Conservation (phyloP, 2,329 filamentous ascomycete species). For the Mollisiaceae sp. region DNA sequence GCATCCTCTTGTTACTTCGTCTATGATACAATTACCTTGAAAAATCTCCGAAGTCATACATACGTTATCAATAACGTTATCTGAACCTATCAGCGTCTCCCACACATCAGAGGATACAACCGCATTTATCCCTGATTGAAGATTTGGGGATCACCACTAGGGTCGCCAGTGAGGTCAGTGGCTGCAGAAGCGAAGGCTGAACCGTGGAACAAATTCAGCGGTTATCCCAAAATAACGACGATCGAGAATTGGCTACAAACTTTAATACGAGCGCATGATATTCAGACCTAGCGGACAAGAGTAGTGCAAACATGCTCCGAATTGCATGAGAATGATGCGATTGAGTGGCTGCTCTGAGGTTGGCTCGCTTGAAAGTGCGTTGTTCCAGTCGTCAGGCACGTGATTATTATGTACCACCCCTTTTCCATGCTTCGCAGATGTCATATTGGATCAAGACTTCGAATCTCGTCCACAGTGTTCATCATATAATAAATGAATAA, state of each 20-base stretch:
- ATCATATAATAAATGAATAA: too few relatives aligned
- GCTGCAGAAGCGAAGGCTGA: neutral
- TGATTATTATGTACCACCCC: neutral
- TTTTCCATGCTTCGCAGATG: too few relatives aligned
- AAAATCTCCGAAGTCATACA: neutral
- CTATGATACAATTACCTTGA: neutral
- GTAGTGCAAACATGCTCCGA: neutral
- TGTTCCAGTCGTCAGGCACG: neutral
- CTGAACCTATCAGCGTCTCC: slow-evolving; percentile 3
- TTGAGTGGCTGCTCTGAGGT: neutral
- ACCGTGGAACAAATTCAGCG: neutral
- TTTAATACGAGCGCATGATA: slow-evolving; percentile 2
- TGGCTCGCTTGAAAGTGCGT: too few relatives aligned
- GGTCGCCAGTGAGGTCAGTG: slow-evolving; percentile 9
- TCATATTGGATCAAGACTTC: too few relatives aligned
- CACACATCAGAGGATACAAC: neutral
- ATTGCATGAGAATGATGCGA: slow-evolving; percentile 5
- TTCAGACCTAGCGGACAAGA: too few relatives aligned
- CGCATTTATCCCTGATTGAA: neutral
- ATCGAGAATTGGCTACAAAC: neutral
- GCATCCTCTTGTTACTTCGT: neutral
- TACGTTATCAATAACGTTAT: neutral
- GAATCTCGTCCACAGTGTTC: too few relatives aligned
- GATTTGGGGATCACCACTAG: slow-evolving; percentile 5
- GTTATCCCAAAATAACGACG: neutral